A percentile compares a stretch with the other conserved stretches of the same genome.
phyloP scores from a whole-genome alignment of 495 filamentous ascomycete genomes.

The Polyplosphaeria fusca region DNA sequence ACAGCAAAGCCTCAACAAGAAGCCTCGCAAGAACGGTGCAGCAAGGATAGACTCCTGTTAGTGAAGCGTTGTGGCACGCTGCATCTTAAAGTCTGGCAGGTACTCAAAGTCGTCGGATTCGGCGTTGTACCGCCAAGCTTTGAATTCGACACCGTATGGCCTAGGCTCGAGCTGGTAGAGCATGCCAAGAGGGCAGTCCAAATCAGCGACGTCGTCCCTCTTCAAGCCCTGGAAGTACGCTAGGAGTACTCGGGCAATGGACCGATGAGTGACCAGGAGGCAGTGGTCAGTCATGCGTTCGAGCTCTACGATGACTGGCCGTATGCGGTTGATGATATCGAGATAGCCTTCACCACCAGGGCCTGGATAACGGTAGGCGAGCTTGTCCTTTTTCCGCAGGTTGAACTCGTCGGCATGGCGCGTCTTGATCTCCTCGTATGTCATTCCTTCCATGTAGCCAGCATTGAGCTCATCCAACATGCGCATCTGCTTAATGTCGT shows the following conservation, averaged over 20 bases:
- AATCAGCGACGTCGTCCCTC: slow-evolving; percentile 82
- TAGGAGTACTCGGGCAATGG: slow-evolving; percentile 84
- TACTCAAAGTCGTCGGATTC: slow-evolving; percentile 75
- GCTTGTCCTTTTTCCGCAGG: slow-evolving; percentile 72
- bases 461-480: slow-evolving; percentile 97
- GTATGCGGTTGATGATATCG: slow-evolving; percentile 91
- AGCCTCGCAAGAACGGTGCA: no score
- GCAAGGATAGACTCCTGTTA: no score
- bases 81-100: slow-evolving; percentile 69
- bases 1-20: no score
- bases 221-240: slow-evolving; percentile 93
- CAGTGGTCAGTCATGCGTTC: slow-evolving; percentile 96
- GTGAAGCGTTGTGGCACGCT: slow-evolving; percentile 3
- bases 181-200: slow-evolving; percentile 89
- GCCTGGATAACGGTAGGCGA: slow-evolving; percentile 91
- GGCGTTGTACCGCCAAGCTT: slow-evolving; percentile 84
- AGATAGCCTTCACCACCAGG: slow-evolving; percentile 94
- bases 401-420: slow-evolving; percentile 73
- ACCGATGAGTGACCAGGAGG: slow-evolving; percentile 83
- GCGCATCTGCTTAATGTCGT: slow-evolving; percentile 94
- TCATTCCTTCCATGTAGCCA: slow-evolving; percentile 88
- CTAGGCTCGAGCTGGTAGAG: slow-evolving; percentile 94
- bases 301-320: slow-evolving; percentile 93
- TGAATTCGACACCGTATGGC: slow-evolving; percentile 95
- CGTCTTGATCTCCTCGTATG: slow-evolving; percentile 80